These are phyloP conservation scores for Leptographium radiaticola DNA, from an alignment of 2,329 filamentous ascomycete genomes.

Conservation along the genomic window DNA sequence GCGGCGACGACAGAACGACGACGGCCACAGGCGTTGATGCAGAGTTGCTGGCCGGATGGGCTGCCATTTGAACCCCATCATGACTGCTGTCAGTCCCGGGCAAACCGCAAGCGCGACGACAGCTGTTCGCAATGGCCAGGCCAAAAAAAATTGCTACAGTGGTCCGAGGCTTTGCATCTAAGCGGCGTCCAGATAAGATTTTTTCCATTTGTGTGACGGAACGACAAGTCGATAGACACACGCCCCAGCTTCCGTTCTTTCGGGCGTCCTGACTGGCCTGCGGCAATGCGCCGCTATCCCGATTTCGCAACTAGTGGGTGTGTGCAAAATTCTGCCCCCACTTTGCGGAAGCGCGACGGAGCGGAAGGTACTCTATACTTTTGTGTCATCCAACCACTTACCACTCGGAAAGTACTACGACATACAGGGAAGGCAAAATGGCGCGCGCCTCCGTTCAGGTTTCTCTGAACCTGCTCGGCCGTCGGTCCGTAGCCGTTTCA, in stretches of 20 bases:
- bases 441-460: too few relatives aligned
- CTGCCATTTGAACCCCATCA: background rate
- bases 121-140: background rate
- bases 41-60: background rate
- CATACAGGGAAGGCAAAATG: too few relatives aligned
- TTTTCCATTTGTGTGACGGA: conserved; percentile 5
- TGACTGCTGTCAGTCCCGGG: background rate
- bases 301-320: background rate
- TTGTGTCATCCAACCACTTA: too few relatives aligned
- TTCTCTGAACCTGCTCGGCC: background rate
- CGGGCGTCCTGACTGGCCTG: background rate
- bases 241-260: background rate
- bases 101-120: too few relatives aligned
- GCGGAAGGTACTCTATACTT: background rate
- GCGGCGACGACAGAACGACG: background rate
- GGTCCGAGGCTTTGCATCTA: conserved; percentile 3
- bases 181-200: conserved; percentile 9
- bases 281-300: background rate
- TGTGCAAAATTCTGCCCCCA: background rate
- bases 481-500: background rate
- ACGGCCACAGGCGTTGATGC: background rate
- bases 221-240: background rate
- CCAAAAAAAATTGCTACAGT: background rate
- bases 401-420: too few relatives aligned
- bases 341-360: background rate